Conservation (phyloP, 2,329 filamentous ascomycete species). For the Lachnellula occidentalis region DNA sequence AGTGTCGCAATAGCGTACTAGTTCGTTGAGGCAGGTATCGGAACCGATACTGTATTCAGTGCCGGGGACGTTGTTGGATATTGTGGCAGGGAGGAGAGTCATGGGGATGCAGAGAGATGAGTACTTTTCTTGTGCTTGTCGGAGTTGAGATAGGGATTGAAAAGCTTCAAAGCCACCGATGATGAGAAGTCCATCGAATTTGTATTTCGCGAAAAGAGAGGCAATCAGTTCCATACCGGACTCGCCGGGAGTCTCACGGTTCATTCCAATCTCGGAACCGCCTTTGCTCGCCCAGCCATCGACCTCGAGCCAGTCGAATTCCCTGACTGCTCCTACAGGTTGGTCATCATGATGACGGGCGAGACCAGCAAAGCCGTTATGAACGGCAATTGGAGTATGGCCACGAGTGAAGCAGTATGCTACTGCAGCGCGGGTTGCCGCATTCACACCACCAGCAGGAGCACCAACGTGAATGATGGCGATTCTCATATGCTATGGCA, state of each 20-base stretch:
- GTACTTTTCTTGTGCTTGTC: slow-evolving; percentile 71
- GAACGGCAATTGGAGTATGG: slow-evolving; percentile 87
- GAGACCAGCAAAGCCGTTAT: slow-evolving; percentile 95
- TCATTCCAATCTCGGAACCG: slow-evolving; percentile 96
- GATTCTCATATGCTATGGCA: slow-evolving; percentile 71
- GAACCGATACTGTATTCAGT: slow-evolving; percentile 96
- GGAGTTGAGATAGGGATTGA: slow-evolving; percentile 82
- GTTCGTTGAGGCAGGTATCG: slow-evolving; percentile 92
- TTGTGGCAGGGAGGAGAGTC: slow-evolving; percentile 87
- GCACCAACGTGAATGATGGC: slow-evolving; percentile 97
- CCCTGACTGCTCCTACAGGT: slow-evolving; percentile 75
- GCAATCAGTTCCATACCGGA: slow-evolving; percentile 79
- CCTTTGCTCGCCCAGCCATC: slow-evolving; percentile 95
- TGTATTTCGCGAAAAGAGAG: slow-evolving; percentile 75
- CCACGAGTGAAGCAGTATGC: slow-evolving; percentile 88
- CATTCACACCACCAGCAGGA: slow-evolving; percentile 96
- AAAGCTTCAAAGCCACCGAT: slow-evolving; percentile 96
- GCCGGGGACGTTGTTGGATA: slow-evolving; percentile 97
- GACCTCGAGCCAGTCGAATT: slow-evolving; percentile 88
- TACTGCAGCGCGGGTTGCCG: slow-evolving; percentile 85
- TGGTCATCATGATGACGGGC: slow-evolving; percentile 83
- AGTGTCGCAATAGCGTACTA: slow-evolving; percentile 93
- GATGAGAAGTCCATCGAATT: slow-evolving; percentile 86
- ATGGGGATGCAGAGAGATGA: slow-evolving; percentile 89
- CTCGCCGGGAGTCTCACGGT: slow-evolving; percentile 84